Evolutionary conservation across 176 grass and related monocot genomes (phyloP).

Genomic region (Tillandsia fasciculata): DNA sequence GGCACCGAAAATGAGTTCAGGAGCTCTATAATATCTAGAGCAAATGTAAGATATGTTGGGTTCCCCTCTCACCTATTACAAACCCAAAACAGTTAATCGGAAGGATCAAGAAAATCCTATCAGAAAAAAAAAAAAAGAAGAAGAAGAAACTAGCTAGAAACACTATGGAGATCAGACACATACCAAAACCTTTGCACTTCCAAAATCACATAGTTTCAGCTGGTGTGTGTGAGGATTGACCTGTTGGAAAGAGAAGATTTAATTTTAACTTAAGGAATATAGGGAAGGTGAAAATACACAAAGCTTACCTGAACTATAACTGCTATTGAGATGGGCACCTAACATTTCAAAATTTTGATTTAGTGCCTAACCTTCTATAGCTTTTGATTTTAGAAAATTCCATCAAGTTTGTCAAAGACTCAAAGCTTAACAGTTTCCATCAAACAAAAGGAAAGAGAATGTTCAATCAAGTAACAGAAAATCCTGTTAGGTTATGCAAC

Average conservation of each 20-base stretch:
- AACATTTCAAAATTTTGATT: too few species aligned
- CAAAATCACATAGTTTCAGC: constrained; percentile 64
- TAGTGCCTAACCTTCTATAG: too few species aligned
- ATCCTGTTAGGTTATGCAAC: too few species aligned
- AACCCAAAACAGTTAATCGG: constrained; percentile 11
- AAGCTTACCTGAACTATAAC: too few species aligned
- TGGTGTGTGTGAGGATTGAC: constrained; percentile 79
- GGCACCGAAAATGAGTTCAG: constrained; percentile 75
- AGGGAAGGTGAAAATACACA: neutral
- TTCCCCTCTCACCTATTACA: constrained; percentile 53
- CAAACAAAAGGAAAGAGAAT: too few species aligned
- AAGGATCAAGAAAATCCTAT: neutral
- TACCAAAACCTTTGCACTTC: constrained; percentile 81
- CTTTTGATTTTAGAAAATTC: too few species aligned
- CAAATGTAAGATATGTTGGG: constrained; percentile 80
- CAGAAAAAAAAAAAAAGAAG: neutral
- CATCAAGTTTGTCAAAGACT: too few species aligned
- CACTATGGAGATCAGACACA: constrained; percentile 11
- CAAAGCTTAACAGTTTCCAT: too few species aligned
- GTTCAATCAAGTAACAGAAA: too few species aligned
- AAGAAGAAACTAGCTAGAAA: constrained; percentile 1
- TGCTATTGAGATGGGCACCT: too few species aligned
- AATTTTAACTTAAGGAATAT: neutral
- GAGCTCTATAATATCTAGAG: constrained; percentile 67
- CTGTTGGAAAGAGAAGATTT: constrained; percentile 21